A percentile compares a stretch with the other conserved stretches of the same genome.
Conservation (phyloP, 768 basidiomycete genomes). For the Trametes elegans region DNA sequence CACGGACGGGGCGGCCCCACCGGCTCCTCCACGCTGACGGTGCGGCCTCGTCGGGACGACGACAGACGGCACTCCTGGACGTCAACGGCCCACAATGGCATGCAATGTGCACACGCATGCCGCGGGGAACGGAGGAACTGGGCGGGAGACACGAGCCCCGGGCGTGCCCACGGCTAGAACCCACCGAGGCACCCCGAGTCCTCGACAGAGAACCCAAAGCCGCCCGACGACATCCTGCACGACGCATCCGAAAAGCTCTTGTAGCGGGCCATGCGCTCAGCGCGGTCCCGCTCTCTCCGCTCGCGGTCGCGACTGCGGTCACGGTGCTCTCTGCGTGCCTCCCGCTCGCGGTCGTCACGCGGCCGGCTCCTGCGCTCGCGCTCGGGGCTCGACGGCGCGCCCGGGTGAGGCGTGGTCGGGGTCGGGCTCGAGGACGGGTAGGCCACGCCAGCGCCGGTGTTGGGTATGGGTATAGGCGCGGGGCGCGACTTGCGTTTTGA, state of each 20-base stretch:
- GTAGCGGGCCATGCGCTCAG: constrained; percentile 5
- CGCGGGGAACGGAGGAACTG: no score
- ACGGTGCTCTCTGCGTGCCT: not conserved
- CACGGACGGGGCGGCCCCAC: not conserved
- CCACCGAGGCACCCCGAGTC: constrained; percentile 17
- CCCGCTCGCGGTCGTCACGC: not conserved
- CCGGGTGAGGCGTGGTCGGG: not conserved
- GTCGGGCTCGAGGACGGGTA: not conserved
- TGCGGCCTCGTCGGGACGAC: no score
- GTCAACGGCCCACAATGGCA: no score
- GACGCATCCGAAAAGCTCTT: constrained; percentile 2
- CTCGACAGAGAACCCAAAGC: constrained; percentile 7
- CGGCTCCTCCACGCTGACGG: no score
- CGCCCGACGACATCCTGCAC: not conserved
- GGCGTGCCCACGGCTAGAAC: no score
- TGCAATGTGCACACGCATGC: no score
- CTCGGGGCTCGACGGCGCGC: constrained; percentile 19
- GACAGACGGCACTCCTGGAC: no score
- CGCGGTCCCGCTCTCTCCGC: constrained; percentile 1
- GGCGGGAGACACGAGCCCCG: no score
- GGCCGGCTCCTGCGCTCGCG: constrained; percentile 17
- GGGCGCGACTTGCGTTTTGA: constrained; percentile 16
- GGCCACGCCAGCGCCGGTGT: not conserved
- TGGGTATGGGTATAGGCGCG: constrained; percentile 12
- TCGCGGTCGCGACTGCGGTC: constrained; percentile 1